phyloP scores from a whole-genome alignment of 1,284 basidiomycete genomes.

The Taiwanofungus camphoratus region DNA sequence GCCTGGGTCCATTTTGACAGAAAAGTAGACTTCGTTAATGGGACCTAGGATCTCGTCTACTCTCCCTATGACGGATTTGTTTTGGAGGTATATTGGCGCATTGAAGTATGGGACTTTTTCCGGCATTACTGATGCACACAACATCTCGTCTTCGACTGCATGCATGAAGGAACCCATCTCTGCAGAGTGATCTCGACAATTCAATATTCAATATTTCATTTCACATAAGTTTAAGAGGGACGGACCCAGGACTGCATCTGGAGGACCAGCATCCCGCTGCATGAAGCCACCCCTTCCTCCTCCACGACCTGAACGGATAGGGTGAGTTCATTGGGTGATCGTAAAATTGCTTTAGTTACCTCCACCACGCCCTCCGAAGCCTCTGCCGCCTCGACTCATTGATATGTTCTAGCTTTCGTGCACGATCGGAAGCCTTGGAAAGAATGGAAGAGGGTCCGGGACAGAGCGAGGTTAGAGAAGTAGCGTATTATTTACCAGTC shows the following conservation, averaged over 20 bases:
- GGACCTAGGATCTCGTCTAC: conserved; percentile 97
- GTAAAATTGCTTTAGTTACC: conserved; percentile 9
- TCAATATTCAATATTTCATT: not conserved
- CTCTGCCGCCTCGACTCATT: conserved; percentile 25
- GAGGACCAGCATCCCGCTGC: conserved; percentile 75
- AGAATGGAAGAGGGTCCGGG: conserved; percentile 14
- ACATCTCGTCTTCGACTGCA: conserved; percentile 98
- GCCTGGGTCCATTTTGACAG: conserved; percentile 95
- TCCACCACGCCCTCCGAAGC: conserved; percentile 24
- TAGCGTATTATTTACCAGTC: not conserved
- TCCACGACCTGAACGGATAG: conserved; percentile 16
- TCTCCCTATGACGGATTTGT: conserved; percentile 94
- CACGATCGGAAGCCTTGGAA: conserved; percentile 20
- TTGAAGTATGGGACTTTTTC: conserved; percentile 99
- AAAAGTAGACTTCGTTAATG: conserved; percentile 98
- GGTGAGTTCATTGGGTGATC: not conserved
- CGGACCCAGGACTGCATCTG: conserved; percentile 56
- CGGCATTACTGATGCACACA: conserved; percentile 81
- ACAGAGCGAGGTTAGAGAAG: not conserved
- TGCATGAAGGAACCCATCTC: conserved; percentile 90
- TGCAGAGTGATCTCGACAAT: conserved; percentile 28
- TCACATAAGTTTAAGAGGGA: not conserved
- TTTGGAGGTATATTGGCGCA: conserved; percentile 97
- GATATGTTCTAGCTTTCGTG: not conserved
- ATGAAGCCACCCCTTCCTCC: conserved; percentile 43